phyloP scores from a whole-genome alignment of 2,329 filamentous ascomycete species.

The Epichloe sp. region DNA sequence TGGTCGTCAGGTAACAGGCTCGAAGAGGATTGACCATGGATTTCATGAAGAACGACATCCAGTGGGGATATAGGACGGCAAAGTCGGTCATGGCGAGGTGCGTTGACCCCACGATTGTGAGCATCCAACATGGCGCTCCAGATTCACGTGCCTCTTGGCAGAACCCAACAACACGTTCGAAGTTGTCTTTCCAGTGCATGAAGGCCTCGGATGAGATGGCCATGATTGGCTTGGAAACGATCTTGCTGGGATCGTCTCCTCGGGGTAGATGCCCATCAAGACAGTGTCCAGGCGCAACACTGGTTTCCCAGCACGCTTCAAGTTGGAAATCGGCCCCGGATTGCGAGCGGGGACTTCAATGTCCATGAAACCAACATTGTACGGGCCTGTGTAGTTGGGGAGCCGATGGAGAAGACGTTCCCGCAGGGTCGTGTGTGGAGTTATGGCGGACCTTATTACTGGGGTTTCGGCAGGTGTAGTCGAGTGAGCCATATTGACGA shows the following conservation, averaged over 20 bases:
- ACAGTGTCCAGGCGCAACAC: constrained; percentile 39
- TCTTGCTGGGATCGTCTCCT: constrained; percentile 29
- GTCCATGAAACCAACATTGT: constrained; percentile 56
- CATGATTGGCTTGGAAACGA: constrained; percentile 40
- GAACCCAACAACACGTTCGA: constrained; percentile 41
- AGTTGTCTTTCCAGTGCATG: constrained; percentile 56
- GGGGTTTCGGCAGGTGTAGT: neutral
- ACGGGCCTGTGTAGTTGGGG: constrained; percentile 50
- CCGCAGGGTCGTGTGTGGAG: constrained; percentile 18
- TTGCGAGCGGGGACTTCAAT: constrained; percentile 44
- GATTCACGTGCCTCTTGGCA: constrained; percentile 40
- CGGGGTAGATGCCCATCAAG: constrained; percentile 45
- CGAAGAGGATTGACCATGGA: constrained; percentile 49
- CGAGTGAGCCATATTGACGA: constrained; percentile 2
- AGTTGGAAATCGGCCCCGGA: constrained; percentile 26
- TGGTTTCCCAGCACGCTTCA: constrained; percentile 25
- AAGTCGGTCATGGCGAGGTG: constrained; percentile 57
- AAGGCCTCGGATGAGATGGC: constrained; percentile 56
- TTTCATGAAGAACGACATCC: constrained; percentile 46
- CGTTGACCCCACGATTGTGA: constrained; percentile 44
- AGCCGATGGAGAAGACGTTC: constrained; percentile 34
- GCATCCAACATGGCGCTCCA: constrained; percentile 34
- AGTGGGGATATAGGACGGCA: constrained; percentile 46
- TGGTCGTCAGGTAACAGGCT: constrained; percentile 50
- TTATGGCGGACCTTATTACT: constrained; percentile 10